phyloP scores from a whole-genome alignment of 371 early-diverging fungal genomes.

The Mucor circinelloides region DNA sequence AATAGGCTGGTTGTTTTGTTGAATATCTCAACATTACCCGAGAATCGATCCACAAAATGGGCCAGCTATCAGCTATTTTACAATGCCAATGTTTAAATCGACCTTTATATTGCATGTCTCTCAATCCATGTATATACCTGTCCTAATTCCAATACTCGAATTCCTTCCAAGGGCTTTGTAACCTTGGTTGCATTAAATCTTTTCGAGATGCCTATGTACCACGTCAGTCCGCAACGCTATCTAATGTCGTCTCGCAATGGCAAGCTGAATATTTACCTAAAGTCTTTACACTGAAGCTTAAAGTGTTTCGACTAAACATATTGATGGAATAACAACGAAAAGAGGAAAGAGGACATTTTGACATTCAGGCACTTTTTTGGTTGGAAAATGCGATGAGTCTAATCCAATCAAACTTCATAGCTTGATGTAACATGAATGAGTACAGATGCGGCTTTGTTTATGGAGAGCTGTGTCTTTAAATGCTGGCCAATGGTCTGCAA shows the following conservation, averaged over 20 bases:
- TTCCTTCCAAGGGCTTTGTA: conserved; percentile 47
- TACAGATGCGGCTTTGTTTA: background rate
- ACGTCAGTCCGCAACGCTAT: background rate
- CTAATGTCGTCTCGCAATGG: background rate
- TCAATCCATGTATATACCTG: conserved; percentile 30
- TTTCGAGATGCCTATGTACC: background rate
- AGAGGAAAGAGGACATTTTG: background rate
- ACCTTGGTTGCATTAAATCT: conserved; percentile 2
- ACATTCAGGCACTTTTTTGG: background rate
- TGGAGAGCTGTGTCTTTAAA: background rate
- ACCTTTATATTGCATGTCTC: background rate
- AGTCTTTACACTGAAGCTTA: background rate
- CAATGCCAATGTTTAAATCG: background rate
- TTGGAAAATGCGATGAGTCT: conserved; percentile 11
- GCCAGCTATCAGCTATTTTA: conserved; percentile 52
- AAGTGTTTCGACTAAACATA: conserved; percentile 6
- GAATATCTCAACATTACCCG: conserved; percentile 31
- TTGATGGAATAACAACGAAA: background rate
- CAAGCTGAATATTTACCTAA: background rate
- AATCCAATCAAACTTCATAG: conserved; percentile 8
- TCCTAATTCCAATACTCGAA: conserved; percentile 54
- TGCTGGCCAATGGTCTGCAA: too few relatives aligned
- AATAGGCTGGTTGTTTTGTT: background rate
- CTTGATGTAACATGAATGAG: background rate
- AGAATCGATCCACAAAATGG: conserved; percentile 59